phyloP scores from a whole-genome alignment of 345 rosid genomes.

The Eutrema japonicum region DNA sequence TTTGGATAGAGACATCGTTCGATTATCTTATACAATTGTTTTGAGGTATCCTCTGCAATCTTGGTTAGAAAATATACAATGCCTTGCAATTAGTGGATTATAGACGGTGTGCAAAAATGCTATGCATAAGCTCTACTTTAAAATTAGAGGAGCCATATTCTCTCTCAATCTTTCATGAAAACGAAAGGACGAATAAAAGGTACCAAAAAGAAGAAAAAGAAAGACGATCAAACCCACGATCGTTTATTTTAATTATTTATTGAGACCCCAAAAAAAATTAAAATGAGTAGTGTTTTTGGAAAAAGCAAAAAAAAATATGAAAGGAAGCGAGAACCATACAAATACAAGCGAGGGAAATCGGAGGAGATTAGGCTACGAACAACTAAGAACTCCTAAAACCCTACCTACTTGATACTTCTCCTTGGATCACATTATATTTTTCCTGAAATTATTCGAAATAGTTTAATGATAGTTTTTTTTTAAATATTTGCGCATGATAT shows the following conservation, averaged over 20 bases:
- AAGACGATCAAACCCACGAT: conserved; percentile 42
- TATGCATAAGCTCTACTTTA: neutral
- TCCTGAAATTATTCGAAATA: neutral
- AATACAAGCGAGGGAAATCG: conserved; percentile 20
- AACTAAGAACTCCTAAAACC: conserved; percentile 25
- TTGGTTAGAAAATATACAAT: neutral
- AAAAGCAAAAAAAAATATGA: neutral
- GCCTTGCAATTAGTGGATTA: conserved; percentile 13
- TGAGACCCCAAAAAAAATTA: neutral
- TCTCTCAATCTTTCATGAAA: conserved; percentile 23
- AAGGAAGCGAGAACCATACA: conserved; percentile 32
- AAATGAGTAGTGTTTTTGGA: neutral
- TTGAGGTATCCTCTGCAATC: neutral
- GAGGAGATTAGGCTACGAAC: conserved; percentile 32
- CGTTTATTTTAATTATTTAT: conserved; percentile 26
- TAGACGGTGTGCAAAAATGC: conserved; percentile 1
- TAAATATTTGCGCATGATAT: too few relatives aligned
- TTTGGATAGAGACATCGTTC: neutral
- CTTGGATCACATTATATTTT: conserved; percentile 30
- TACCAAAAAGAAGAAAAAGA: conserved; percentile 28
- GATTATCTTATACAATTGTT: neutral
- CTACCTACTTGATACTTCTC: conserved; percentile 23
- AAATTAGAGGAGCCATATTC: neutral
- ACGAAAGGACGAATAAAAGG: conserved; percentile 38
- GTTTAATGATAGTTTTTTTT: too few relatives aligned